These are phyloP conservation scores for Pichia sp. DNA, from an alignment of 1,139 yeast species.

Conservation along the genomic window DNA sequence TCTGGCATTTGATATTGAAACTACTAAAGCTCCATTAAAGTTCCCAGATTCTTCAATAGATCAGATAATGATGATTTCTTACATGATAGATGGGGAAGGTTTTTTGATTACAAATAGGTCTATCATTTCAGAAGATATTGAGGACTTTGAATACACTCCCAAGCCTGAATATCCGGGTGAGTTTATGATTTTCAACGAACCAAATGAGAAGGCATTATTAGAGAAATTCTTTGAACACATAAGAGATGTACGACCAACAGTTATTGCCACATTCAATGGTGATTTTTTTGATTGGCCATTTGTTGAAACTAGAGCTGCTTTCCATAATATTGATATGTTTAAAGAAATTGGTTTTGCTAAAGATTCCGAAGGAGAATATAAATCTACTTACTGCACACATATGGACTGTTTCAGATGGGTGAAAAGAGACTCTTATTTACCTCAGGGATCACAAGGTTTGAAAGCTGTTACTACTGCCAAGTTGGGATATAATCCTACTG, in stretches of 20 bases:
- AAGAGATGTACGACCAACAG: conserved; percentile 83
- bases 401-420: conserved; percentile 99
- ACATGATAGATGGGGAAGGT: conserved; percentile 98
- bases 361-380: conserved; percentile 87
- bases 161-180: conserved; percentile 91
- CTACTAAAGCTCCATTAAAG: conserved; percentile 92
- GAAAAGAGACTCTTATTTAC: conserved; percentile 94
- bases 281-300: conserved; percentile 99
- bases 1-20: conserved; percentile 94
- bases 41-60: conserved; percentile 93
- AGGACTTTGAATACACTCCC: conserved; percentile 96
- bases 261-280: conserved; percentile 95
- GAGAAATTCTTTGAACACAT: conserved; percentile 83
- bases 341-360: conserved; percentile 91
- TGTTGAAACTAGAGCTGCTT: conserved; percentile 78
- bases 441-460: conserved; percentile 97
- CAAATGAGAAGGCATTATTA: conserved; percentile 70
- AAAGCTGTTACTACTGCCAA: conserved; percentile 97
- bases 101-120: conserved; percentile 89
- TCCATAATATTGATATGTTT: conserved; percentile 82
- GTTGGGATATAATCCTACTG: conserved; percentile 93
- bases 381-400: conserved; percentile 86
- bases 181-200: conserved; percentile 86
- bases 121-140: conserved; percentile 88
- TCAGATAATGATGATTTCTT: conserved; percentile 97